Evolutionary conservation across 352 stramenopile species (phyloP).

Genomic region (Phytopythium montanum): DNA sequence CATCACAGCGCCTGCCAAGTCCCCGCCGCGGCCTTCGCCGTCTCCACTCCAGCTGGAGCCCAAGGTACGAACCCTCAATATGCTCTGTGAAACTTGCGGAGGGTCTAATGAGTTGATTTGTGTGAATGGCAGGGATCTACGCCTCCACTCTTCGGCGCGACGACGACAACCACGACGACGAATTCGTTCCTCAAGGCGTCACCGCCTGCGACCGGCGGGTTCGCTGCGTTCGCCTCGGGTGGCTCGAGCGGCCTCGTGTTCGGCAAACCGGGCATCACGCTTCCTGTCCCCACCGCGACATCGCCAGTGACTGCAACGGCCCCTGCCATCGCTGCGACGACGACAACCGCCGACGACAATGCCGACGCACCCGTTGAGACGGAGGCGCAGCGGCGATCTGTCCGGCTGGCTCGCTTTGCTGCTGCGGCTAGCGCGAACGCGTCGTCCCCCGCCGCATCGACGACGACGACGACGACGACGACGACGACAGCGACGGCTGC

Average conservation of each 20-base stretch:
- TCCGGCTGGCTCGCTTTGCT: constrained; percentile 6
- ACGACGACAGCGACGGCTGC: not conserved
- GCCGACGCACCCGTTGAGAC: not conserved
- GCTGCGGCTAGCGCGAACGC: not conserved
- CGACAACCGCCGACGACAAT: not conserved
- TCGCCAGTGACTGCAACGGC: constrained; percentile 14
- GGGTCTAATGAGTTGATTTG: not conserved
- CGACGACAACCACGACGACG: constrained; percentile 13
- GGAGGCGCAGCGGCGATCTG: constrained; percentile 4
- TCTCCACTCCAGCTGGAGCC: constrained; percentile 1
- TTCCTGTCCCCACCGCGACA: constrained; percentile 57
- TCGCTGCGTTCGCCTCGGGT: constrained; percentile 47
- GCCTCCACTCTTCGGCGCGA: not conserved
- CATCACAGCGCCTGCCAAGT: constrained; percentile 17
- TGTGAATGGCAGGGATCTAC: not conserved
- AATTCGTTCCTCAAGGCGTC: constrained; percentile 26
- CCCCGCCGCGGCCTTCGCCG: constrained; percentile 7
- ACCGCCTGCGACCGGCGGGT: constrained; percentile 21
- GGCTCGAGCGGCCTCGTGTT: constrained; percentile 61
- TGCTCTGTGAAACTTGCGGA: not conserved
- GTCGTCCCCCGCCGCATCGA: not conserved
- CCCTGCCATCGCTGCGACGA: not conserved
- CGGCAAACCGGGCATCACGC: constrained; percentile 67
- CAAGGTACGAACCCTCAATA: not conserved
- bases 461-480: not conserved